phyloP scores from a whole-genome alignment of 1,139 yeast species.

The Kluyveromyces sp. region DNA sequence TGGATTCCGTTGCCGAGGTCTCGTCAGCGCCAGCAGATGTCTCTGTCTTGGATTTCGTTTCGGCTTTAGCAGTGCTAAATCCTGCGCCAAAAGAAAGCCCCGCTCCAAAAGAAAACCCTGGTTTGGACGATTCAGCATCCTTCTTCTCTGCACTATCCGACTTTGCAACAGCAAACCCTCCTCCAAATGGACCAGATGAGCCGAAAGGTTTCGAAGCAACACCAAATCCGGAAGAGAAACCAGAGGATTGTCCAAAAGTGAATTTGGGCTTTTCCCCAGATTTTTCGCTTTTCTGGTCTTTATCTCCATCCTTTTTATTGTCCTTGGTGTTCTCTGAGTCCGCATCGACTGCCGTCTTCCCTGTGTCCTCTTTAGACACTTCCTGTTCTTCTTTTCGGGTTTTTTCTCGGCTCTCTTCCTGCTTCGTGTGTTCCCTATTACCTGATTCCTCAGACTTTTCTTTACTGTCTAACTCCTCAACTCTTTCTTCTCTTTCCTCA shows the following conservation, averaged over 20 bases:
- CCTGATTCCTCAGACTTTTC: slow-evolving; percentile 7
- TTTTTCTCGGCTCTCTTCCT: not conserved
- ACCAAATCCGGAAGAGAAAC: slow-evolving; percentile 55
- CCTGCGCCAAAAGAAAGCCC: slow-evolving; percentile 32
- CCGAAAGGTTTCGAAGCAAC: slow-evolving; percentile 50
- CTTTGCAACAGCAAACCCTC: slow-evolving; percentile 26
- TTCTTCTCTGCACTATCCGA: slow-evolving; percentile 9
- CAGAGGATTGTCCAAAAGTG: slow-evolving; percentile 48
- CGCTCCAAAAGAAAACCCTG: slow-evolving; percentile 30
- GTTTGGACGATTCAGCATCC: slow-evolving; percentile 8
- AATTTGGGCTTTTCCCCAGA: slow-evolving; percentile 30
- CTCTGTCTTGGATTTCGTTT: slow-evolving; percentile 4
- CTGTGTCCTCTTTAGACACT: not conserved
- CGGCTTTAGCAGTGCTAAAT: slow-evolving; percentile 24
- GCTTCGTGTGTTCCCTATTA: not conserved
- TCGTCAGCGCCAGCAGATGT: not conserved
- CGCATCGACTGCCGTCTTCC: not conserved
- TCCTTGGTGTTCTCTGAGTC: not conserved
- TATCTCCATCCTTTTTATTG: slow-evolving; percentile 8
- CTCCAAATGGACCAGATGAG: slow-evolving; percentile 27
- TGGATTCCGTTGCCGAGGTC: slow-evolving; percentile 4
- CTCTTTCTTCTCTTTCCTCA: not conserved
- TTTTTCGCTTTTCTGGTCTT: slow-evolving; percentile 2
- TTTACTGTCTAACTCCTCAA: not conserved
- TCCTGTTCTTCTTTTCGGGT: slow-evolving; percentile 6